Percentiles rank a stretch among this genome's conserved stretches.
These are phyloP conservation scores for Lipomyces yamadae DNA, from an alignment of 805 yeast species.

Conservation along the genomic window DNA sequence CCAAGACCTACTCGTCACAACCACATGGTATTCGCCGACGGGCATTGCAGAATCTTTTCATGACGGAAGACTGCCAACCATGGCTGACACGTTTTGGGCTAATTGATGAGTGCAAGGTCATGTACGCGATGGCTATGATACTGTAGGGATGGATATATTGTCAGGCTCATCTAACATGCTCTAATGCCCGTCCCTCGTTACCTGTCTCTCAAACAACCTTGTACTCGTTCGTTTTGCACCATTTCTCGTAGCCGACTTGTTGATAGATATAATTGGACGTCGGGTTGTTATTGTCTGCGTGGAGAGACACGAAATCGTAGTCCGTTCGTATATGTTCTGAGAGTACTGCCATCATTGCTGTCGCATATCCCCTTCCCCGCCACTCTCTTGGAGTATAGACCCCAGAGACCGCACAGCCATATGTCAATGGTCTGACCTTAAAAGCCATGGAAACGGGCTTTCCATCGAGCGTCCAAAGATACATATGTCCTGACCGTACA, in stretches of 20 bases:
- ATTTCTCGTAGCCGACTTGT: neutral
- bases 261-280: neutral
- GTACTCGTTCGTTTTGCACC: neutral
- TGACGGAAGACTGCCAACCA: too few relatives aligned
- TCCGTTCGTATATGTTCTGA: neutral
- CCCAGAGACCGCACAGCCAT: neutral
- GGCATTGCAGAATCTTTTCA: too few relatives aligned
- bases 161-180: too few relatives aligned
- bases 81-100: too few relatives aligned
- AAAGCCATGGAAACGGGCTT: neutral
- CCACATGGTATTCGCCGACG: too few relatives aligned
- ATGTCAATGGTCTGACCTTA: neutral
- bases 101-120: too few relatives aligned
- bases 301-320: neutral
- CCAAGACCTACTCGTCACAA: too few relatives aligned
- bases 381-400: neutral
- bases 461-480: neutral
- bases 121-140: too few relatives aligned
- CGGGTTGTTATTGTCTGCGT: neutral
- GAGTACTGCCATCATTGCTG: constrained; percentile 3
- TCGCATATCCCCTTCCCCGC: neutral
- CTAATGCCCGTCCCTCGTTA: too few relatives aligned
- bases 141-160: too few relatives aligned
- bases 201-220: neutral
- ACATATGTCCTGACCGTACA: neutral